Base-by-base conservation (phyloP, 768 basidiomycete species). In the Crassisporium funariophilum region DNA sequence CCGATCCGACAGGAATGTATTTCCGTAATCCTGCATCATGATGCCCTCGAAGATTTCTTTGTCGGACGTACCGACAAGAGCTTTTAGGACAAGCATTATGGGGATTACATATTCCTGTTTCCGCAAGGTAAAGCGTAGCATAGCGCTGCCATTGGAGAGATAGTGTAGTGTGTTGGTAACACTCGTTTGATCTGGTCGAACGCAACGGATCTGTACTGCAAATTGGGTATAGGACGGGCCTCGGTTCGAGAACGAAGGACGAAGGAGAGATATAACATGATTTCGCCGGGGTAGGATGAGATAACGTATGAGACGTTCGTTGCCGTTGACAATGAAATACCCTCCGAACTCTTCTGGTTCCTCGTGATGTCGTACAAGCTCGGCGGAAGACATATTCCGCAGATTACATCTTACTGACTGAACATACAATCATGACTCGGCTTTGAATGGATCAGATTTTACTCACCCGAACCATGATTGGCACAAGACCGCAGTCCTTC, bases 101-200 rank as follows among this genome's bases (percentile, higher is more conserved):
- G 97, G 97, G 33, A 99, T 91, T 45, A 95, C 90, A 64, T 95
- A 99, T 79, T 99, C 97, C 63, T 95, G 90, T 68, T 98, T 99
- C 43, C 95, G 75, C 91, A 91, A 97, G 62, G 83, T 90, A 70
- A 99, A 98, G 15, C 97, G 85, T 13, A 98, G 69, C 78, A 94
- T 98, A n/a, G 95, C 91, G 56, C 84, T 94, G 35, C 97, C 97
- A 54, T 95, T 95, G 13, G 91, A 86, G 34, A 98, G 84, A 67
- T 98, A 99, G 64, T 99, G 97, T n/a, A 99, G 81, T 15, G 88
- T 91, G 68, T 98, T 98, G 35, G 97, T 99, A 40, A 84, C 81
- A 49, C 88, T 87, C 12, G 92, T 90, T 67, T 98, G 92, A 69
- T 99, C 97, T 0, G 83, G 82, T 17, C 97, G 84, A 11, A 93